Conservation (phyloP, 75 land plant species). For the Isoetes taiwanensis region DNA sequence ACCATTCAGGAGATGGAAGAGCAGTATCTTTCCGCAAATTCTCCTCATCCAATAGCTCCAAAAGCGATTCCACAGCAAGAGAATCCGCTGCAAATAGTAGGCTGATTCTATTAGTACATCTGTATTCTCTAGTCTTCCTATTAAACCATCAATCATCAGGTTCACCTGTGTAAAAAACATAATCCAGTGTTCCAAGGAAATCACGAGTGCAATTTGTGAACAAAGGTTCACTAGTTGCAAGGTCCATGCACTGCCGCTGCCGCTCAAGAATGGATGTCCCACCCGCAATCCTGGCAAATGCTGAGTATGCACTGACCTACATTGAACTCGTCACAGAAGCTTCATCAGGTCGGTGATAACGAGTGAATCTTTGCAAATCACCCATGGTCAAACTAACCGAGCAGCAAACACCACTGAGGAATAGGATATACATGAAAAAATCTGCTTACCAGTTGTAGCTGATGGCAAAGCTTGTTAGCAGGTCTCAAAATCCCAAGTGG, state of each 20-base stretch:
- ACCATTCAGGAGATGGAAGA: conserved; percentile 97
- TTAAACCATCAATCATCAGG: not conserved
- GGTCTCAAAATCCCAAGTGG: conserved; percentile 82
- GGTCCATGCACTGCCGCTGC: conserved; percentile 65
- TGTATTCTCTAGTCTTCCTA: not conserved
- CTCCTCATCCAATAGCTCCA: conserved; percentile 93
- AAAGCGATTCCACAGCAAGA: conserved; percentile 62
- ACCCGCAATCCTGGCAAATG: conserved; percentile 47
- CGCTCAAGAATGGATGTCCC: conserved; percentile 28
- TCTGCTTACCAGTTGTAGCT: conserved; percentile 56
- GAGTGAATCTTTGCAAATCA: too few relatives aligned
- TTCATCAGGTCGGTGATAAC: too few relatives aligned
- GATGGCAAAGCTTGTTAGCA: conserved; percentile 59
- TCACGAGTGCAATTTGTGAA: conserved; percentile 94
- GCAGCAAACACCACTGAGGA: too few relatives aligned
- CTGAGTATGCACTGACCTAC: conserved; percentile 90
- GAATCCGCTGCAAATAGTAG: conserved; percentile 54
- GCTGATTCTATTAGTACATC: not conserved
- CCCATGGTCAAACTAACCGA: too few relatives aligned
- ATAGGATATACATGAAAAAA: not conserved
- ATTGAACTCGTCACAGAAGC: too few relatives aligned
- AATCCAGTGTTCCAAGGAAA: conserved; percentile 89
- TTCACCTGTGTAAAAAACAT: conserved; percentile 89
- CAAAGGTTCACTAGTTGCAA: conserved; percentile 65
- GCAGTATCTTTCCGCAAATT: conserved; percentile 88